A percentile compares a stretch with the other conserved stretches of the same genome.
Conservation (phyloP, 352 stramenopile species). For the Globisporangium alternatum region DNA sequence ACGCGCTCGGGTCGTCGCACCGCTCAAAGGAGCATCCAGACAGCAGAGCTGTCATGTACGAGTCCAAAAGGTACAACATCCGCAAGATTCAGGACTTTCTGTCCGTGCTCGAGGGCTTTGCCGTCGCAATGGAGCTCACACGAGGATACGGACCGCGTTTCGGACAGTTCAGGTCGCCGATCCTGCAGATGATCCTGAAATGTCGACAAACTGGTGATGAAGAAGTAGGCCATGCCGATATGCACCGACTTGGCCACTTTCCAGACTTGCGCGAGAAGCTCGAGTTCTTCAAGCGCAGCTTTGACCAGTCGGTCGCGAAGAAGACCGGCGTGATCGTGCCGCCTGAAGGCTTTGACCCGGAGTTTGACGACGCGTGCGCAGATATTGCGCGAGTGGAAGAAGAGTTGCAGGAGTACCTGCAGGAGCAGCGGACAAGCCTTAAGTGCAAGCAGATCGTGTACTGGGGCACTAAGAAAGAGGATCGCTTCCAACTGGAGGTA, state of each 20-base stretch:
- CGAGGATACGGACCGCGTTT: constrained; percentile 78
- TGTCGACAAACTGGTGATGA: constrained; percentile 9
- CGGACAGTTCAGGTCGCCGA: constrained; percentile 47
- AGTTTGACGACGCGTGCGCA: constrained; percentile 92
- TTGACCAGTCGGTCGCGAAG: constrained; percentile 93
- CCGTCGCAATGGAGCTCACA: constrained; percentile 73
- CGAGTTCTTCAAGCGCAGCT: constrained; percentile 95
- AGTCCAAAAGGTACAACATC: constrained; percentile 95
- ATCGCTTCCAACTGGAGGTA: constrained; percentile 92
- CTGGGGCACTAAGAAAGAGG: constrained; percentile 93
- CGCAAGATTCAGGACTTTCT: constrained; percentile 95
- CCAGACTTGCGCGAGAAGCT: constrained; percentile 91
- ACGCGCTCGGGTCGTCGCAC: constrained; percentile 91
- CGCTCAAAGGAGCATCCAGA: constrained; percentile 91
- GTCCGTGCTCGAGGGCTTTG: constrained; percentile 90
- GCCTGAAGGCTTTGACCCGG: constrained; percentile 89
- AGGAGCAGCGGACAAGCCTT: constrained; percentile 64
- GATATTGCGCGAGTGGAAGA: constrained; percentile 83
- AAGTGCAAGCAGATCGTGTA: constrained; percentile 90
- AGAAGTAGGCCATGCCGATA: not conserved
- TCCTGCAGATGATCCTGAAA: constrained; percentile 59
- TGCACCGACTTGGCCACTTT: constrained; percentile 61
- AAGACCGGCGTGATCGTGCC: constrained; percentile 93
- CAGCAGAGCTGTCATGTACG: constrained; percentile 97
- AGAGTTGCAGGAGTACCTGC: constrained; percentile 92